These are phyloP conservation scores for Thalia dealbata DNA, from an alignment of 176 grass and related monocot species.

Conservation along the genomic window DNA sequence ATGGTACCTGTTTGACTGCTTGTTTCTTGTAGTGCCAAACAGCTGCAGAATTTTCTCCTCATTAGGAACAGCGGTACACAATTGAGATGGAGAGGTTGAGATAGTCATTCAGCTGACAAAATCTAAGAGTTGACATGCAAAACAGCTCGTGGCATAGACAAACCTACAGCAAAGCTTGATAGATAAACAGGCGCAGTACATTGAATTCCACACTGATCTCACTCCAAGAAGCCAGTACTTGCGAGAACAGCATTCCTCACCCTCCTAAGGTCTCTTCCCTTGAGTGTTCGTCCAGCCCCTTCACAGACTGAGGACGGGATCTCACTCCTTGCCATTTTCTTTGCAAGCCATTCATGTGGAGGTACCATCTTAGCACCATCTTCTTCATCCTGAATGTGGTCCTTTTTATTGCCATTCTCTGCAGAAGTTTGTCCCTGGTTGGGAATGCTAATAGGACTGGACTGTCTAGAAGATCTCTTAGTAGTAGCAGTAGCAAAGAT, in stretches of 20 bases:
- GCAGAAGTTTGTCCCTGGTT: slow-evolving; percentile 14
- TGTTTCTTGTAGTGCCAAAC: no score
- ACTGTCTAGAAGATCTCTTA: slow-evolving; percentile 9
- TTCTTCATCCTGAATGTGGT: slow-evolving; percentile 1
- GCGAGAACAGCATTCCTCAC: slow-evolving; percentile 44
- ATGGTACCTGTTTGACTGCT: no score
- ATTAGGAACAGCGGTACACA: no score
- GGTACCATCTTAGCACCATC: slow-evolving; percentile 22
- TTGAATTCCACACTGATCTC: neutral
- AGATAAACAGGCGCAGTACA: no score
- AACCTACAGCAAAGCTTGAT: no score
- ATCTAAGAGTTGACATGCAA: no score
- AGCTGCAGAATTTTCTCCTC: no score
- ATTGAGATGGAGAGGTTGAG: no score
- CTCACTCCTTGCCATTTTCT: slow-evolving; percentile 34
- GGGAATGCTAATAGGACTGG: slow-evolving; percentile 32
- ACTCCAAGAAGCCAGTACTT: slow-evolving; percentile 46
- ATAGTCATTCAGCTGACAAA: no score
- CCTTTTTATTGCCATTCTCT: neutral
- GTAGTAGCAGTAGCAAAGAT: slow-evolving; percentile 1
- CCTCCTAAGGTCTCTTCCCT: slow-evolving; percentile 46
- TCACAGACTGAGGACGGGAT: slow-evolving; percentile 41
- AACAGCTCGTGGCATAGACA: no score
- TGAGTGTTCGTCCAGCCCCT: slow-evolving; percentile 47
- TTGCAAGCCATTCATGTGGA: slow-evolving; percentile 45